Base-by-base conservation (phyloP, 2,329 filamentous ascomycete species). In the Blastomyces emzantsi region DNA sequence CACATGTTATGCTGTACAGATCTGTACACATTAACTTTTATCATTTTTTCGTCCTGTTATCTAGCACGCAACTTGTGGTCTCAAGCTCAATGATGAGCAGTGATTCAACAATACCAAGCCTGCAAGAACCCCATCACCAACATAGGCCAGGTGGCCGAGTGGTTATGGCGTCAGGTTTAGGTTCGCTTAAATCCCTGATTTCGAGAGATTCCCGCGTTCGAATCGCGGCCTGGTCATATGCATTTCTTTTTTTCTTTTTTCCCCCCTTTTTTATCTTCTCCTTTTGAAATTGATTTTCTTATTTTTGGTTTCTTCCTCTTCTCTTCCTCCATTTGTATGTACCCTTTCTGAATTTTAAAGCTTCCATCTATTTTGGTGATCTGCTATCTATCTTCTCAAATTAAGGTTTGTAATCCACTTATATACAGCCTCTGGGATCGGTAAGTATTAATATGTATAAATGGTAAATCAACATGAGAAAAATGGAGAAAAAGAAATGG, bases 61-160 rank as follows among this genome's bases (percentile, higher is more conserved):
- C 15, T n/a, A n/a, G n/a, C n/a, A n/a, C n/a, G n/a, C n/a, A n/a
- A n/a, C n/a, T n/a, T n/a, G n/a, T n/a, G n/a, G n/a, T n/a, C n/a
- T n/a, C n/a, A n/a, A n/a, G n/a, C n/a, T n/a, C n/a, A n/a, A n/a
- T n/a, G n/a, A n/a, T n/a, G n/a, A n/a, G n/a, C n/a, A n/a, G n/a
- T 17, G 17, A 11, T 41, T 58, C 13, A 43, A 25, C 33, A 43
- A 43, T 25, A 9, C 19, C 55, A 58, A 58, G 11, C 36, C 36
- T 1, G 4, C 22, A 0, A 39, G 19, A 22, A 4, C 58, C 3
- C 19, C 22, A 30, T 33, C 25, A 49, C 43, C 7, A 49, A 49
- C 5, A n/a, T 28, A 36, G 55, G 64, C 64, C 39, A 63, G 56
- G 60, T 61, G 60, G 60, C 60, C 60, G 60, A 61, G 60, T 61